These are phyloP conservation scores for Trichoderma simmonsii DNA, from an alignment of 2,329 filamentous ascomycete genomes.

Conservation along the genomic window DNA sequence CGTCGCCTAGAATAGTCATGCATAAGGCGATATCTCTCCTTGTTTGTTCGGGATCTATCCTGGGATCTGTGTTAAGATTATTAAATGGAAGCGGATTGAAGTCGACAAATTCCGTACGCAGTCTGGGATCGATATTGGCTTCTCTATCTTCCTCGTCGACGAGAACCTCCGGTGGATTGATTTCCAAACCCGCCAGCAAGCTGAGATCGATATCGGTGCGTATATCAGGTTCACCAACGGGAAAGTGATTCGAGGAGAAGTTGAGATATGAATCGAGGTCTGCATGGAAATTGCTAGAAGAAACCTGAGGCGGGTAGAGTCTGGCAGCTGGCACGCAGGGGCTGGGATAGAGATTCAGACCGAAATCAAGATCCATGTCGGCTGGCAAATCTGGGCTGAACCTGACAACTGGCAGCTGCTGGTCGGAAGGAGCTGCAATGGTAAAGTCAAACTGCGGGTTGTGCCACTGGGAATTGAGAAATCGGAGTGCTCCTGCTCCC, in stretches of 20 bases:
- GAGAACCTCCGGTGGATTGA: neutral
- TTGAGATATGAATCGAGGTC: neutral
- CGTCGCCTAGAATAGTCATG: neutral
- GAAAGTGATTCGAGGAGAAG: neutral
- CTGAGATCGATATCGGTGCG: neutral
- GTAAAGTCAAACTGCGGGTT: neutral
- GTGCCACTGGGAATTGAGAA: neutral
- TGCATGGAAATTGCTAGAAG: neutral
- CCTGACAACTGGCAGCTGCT: neutral
- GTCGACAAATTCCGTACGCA: neutral
- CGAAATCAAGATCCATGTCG: neutral
- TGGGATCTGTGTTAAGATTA: neutral
- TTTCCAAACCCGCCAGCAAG: neutral
- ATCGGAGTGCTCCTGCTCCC: neutral
- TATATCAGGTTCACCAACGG: neutral
- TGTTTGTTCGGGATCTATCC: neutral
- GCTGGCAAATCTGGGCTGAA: neutral
- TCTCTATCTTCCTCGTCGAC: neutral
- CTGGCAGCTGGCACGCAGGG: neutral
- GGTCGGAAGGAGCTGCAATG: neutral
- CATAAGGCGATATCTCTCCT: neutral
- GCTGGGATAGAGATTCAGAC: neutral
- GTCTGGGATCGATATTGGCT: neutral
- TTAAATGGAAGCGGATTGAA: neutral
- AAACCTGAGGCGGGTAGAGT: neutral